Evolutionary conservation across 768 basidiomycete species (phyloP), one percentile per base, ranked within the genome.

Genomic region (Daedalea quercina): DNA sequence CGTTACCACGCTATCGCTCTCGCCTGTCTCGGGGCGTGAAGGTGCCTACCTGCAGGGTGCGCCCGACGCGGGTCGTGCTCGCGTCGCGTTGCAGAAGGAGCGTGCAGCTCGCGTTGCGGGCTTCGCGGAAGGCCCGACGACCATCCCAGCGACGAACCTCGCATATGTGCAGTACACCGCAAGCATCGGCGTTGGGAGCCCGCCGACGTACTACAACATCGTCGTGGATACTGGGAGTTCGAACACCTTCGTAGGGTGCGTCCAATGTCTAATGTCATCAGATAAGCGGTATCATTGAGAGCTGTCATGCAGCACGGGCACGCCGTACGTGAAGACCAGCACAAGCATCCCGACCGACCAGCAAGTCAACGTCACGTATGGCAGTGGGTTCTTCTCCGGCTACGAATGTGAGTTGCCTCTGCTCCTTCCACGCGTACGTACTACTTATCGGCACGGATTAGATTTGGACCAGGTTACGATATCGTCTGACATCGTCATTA

Each of bases 211-310:
- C 40, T 65, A 72, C 57, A 72, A 59, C 3, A 72, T 85, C 20
- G 68, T 83, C 28, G 78, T 83, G 24, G 81, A 83, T 51, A 83
- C 79, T 0, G 77, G 68, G 57, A 74, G 69, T 67, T 76, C 68
- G 31, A 79, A 80, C 60, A 80, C 78, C 12, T 83, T 79, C 80
- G 63, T 81, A 28, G 80, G 80, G 58, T 60, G 15, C 50, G 55
- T 24, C 42, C 28, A 15, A 7, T 41, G 11, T 67, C 51, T 48
- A 51, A 23, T 44, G 17, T 22, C 4, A 9, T 34, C 9, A 8
- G 9, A 9, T 9, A 9, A 33, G n/a, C 33, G 46, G 17, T 40
- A 7, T 37, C 4, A 24, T 37, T 35, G n/a, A 20, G 3, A 17
- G 35, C n/a, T 3, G 47, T 47, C 3, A 26, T 34, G 20, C 31